Evolutionary conservation across 257 asterid genomes (phyloP).

Genomic region (Jacaranda mimosifolia): DNA sequence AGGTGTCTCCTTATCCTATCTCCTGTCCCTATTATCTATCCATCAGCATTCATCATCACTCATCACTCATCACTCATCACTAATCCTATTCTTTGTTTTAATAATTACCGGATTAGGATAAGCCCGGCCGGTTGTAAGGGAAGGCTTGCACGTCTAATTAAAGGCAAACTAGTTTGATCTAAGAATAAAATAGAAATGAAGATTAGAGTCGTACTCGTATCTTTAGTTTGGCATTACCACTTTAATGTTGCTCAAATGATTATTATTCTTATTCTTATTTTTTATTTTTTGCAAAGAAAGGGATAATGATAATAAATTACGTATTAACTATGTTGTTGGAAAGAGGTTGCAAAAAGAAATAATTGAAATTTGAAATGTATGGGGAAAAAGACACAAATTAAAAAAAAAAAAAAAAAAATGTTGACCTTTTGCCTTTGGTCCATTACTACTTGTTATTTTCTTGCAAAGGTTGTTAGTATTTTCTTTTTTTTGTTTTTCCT

Average conservation of each 20-base stretch:
- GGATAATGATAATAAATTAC: neutral
- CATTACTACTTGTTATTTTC: too few relatives aligned
- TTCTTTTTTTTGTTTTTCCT: too few relatives aligned
- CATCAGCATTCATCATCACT: neutral
- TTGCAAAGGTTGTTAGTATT: too few relatives aligned
- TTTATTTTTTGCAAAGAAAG: neutral
- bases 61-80: neutral
- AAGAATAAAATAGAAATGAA: neutral
- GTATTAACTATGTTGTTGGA: too few relatives aligned
- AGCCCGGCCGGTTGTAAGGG: neutral
- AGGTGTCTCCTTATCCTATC: constrained; percentile 6
- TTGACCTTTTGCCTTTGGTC: too few relatives aligned
- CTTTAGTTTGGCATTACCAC: neutral
- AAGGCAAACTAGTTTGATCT: neutral
- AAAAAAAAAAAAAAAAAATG: too few relatives aligned
- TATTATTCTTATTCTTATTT: too few relatives aligned
- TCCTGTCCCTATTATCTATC: neutral
- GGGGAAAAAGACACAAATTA: too few relatives aligned
- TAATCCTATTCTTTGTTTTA: neutral
- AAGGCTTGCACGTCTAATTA: constrained; percentile 7
- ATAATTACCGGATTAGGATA: neutral
- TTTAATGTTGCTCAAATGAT: neutral
- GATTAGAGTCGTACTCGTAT: neutral
- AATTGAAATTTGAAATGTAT: too few relatives aligned
- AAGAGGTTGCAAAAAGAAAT: too few relatives aligned